Evolutionary conservation across 177 flowering plant genomes (phyloP).

Genomic region (Vitis hybrid): DNA sequence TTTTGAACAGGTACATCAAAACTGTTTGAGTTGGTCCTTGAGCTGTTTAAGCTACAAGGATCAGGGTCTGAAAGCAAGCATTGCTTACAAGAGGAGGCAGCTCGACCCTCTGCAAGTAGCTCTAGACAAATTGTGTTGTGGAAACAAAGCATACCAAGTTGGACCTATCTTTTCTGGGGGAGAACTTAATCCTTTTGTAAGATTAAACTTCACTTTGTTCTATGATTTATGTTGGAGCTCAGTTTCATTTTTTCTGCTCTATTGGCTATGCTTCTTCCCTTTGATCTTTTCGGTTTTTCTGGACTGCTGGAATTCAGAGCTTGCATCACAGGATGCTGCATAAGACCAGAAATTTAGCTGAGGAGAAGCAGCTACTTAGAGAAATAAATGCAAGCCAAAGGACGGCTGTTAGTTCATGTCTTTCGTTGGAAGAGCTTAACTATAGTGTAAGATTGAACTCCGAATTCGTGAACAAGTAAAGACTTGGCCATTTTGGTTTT

Average conservation of each 20-base stretch:
- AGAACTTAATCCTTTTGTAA: slow-evolving; percentile 10
- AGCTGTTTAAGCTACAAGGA: too few relatives aligned
- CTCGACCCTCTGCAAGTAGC: not conserved
- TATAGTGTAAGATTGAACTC: not conserved
- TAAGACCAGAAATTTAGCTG: not conserved
- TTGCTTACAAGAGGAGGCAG: not conserved
- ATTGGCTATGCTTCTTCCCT: not conserved
- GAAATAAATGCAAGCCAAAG: slow-evolving; percentile 1
- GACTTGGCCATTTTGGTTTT: too few relatives aligned
- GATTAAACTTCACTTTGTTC: not conserved
- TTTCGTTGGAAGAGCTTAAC: slow-evolving; percentile 1
- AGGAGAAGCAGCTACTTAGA: slow-evolving; percentile 10
- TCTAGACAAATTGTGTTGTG: slow-evolving; percentile 8
- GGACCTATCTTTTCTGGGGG: not conserved
- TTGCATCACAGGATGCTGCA: slow-evolving; percentile 18
- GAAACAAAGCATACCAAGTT: not conserved
- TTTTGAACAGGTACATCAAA: too few relatives aligned
- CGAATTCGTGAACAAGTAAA: too few relatives aligned
- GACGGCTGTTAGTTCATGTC: not conserved
- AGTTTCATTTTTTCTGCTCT: too few relatives aligned
- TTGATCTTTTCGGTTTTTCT: not conserved
- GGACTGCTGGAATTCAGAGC: not conserved
- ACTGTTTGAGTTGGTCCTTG: too few relatives aligned
- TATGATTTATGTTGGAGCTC: too few relatives aligned
- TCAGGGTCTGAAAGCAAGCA: too few relatives aligned